phyloP scores from a whole-genome alignment of 225 moss, liverwort and hornwort genomes.

The Lunularia cruciata region DNA sequence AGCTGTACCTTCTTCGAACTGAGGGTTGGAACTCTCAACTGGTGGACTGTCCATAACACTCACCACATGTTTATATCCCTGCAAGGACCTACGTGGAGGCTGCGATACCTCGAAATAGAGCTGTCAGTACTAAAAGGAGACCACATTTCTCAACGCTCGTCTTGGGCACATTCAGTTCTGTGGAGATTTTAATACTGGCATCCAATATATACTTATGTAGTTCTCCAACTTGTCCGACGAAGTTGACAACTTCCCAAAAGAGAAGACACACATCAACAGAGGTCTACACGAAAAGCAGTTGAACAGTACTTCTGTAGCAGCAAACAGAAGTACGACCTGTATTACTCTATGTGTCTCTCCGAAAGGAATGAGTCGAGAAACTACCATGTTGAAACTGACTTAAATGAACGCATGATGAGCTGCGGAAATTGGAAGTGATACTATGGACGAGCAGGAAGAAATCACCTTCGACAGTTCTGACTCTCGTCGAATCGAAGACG shows the following conservation, averaged over 20 bases:
- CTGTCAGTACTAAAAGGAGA: background rate
- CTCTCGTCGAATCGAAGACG: constrained; percentile 82
- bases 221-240: background rate
- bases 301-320: too few relatives aligned
- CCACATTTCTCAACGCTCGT: too few relatives aligned
- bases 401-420: too few relatives aligned
- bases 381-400: too few relatives aligned
- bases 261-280: background rate
- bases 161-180: too few relatives aligned
- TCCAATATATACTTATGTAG: too few relatives aligned
- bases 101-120: constrained; percentile 54
- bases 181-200: too few relatives aligned
- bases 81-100: constrained; percentile 62
- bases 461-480: constrained; percentile 73
- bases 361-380: too few relatives aligned
- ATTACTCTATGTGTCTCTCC: too few relatives aligned
- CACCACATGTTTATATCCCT: constrained; percentile 85
- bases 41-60: constrained; percentile 67
- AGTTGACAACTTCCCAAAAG: background rate
- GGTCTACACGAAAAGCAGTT: too few relatives aligned
- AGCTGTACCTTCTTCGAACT: constrained; percentile 66
- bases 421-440: too few relatives aligned
- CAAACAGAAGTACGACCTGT: too few relatives aligned
- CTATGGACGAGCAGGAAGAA: background rate
- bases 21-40: constrained; percentile 60